Conservation (phyloP, 371 early-diverging fungal species). For the Ordospora pajunii region DNA sequence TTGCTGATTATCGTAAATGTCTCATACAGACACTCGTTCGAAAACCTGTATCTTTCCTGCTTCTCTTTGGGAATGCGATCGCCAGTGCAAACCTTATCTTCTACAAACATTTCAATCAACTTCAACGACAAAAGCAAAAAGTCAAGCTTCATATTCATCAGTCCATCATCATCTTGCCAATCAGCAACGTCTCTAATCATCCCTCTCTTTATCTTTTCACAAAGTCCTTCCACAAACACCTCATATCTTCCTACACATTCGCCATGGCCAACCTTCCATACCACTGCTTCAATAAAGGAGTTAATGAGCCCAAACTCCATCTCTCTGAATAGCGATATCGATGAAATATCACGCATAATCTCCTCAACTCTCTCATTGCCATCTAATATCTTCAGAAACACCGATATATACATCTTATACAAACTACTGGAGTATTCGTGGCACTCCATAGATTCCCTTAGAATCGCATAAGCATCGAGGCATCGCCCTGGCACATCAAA, state of each 20-base stretch:
- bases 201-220: neutral
- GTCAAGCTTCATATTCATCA: constrained; percentile 3
- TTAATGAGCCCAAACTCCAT: neutral
- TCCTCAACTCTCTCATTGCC: neutral
- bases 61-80: neutral
- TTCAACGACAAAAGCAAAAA: neutral
- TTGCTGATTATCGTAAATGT: neutral
- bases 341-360: neutral
- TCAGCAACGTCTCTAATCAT: neutral
- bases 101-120: neutral
- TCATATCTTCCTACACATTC: neutral
- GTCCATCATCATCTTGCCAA: neutral
- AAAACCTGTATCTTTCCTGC: neutral
- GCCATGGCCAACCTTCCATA: neutral
- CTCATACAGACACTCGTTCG: constrained; percentile 1
- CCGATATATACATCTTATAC: neutral
- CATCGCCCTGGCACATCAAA: neutral
- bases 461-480: neutral
- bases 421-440: neutral
- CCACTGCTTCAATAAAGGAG: neutral
- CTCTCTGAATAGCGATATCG: neutral
- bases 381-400: neutral
- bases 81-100: neutral
- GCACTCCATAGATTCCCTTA: neutral
- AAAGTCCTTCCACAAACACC: neutral